Evolutionary conservation across 2,329 filamentous ascomycete genomes (phyloP).

Genomic region (Fonsecaea erecta): DNA sequence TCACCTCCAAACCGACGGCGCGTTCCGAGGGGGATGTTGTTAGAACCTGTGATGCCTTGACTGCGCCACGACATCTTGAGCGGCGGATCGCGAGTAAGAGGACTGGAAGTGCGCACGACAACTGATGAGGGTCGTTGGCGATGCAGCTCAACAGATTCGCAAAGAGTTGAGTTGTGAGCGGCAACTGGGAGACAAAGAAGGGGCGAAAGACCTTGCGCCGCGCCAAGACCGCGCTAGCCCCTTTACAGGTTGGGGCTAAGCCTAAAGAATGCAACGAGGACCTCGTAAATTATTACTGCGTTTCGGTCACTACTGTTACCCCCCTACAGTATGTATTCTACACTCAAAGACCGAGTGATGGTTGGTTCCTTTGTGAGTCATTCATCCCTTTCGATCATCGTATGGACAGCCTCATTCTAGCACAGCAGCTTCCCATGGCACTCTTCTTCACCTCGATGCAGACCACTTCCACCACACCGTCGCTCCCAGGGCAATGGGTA

Average conservation of each 20-base stretch:
- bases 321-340: too few relatives aligned
- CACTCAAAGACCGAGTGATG: too few relatives aligned
- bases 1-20: conserved; percentile 77
- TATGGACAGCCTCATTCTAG: too few relatives aligned
- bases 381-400: too few relatives aligned
- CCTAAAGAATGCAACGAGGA: too few relatives aligned
- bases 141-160: neutral
- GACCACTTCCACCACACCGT: conserved; percentile 7
- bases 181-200: neutral
- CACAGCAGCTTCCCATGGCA: neutral
- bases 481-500: neutral
- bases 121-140: neutral
- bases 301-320: too few relatives aligned
- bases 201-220: neutral
- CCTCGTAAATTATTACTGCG: too few relatives aligned
- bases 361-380: neutral
- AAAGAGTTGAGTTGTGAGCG: neutral
- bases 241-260: neutral
- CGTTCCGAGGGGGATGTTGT: conserved; percentile 93
- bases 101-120: neutral
- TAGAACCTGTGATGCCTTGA: conserved; percentile 91
- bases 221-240: neutral
- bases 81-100: neutral
- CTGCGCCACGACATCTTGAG: conserved; percentile 66
- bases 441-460: neutral